Percentiles rank a stretch among this genome's conserved stretches.
phyloP scores from a whole-genome alignment of 1,284 basidiomycete genomes.

The Prillingera fragicola region DNA sequence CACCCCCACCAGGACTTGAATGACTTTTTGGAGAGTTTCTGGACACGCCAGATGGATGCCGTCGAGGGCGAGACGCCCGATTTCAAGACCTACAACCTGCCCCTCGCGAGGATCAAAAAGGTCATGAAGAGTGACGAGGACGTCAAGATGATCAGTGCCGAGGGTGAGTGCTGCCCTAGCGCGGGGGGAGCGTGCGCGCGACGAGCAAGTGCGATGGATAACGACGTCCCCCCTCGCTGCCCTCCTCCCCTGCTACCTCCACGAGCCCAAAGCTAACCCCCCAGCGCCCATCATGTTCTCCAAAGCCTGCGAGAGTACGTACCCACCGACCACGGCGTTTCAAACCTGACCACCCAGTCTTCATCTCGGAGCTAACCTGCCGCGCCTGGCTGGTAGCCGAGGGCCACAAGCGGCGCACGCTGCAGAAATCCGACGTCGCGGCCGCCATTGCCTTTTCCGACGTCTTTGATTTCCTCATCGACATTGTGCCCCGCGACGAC shows the following conservation, averaged over 20 bases:
- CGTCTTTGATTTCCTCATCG: constrained; percentile 90
- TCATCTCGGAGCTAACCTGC: constrained; percentile 88
- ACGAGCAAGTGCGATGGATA: neutral
- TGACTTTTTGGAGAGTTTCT: constrained; percentile 44
- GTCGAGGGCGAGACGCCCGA: constrained; percentile 43
- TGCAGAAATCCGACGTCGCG: constrained; percentile 83
- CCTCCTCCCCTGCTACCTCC: too few species aligned
- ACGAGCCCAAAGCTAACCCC: neutral
- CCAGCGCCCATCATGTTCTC: constrained; percentile 86
- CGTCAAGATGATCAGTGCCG: constrained; percentile 96
- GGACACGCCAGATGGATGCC: constrained; percentile 46
- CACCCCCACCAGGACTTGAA: constrained; percentile 44
- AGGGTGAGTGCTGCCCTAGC: constrained; percentile 60
- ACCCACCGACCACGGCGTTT: neutral
- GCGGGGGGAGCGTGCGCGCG: neutral
- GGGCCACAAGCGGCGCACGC: constrained; percentile 82
- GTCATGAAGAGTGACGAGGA: constrained; percentile 98
- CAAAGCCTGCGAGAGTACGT: constrained; percentile 91
- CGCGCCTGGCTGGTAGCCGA: constrained; percentile 90
- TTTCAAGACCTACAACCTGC: constrained; percentile 43
- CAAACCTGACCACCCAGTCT: constrained; percentile 59
- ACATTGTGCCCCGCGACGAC: constrained; percentile 82
- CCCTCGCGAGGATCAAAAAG: constrained; percentile 84
- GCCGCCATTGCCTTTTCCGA: constrained; percentile 83
- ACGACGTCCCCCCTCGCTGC: too few species aligned